These are phyloP conservation scores for Irpex sp. DNA, from an alignment of 1,284 basidiomycete genomes.

Conservation along the genomic window DNA sequence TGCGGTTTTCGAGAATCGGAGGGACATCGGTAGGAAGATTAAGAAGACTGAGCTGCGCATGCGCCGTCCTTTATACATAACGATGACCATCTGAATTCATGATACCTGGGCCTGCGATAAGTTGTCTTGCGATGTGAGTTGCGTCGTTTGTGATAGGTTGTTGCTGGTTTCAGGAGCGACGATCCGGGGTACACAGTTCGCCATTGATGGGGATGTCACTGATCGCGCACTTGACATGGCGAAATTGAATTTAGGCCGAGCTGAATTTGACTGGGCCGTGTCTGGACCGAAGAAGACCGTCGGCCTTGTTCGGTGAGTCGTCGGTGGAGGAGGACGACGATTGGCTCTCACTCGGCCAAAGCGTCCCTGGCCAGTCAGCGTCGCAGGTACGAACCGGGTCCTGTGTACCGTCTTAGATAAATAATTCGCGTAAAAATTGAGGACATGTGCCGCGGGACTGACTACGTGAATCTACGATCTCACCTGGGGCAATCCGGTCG, in stretches of 20 bases:
- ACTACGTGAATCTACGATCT: not conserved
- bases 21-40: not conserved
- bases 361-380: not conserved
- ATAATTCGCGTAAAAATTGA: not conserved
- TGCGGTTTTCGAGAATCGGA: not conserved
- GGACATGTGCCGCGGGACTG: not conserved
- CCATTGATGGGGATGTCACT: not conserved
- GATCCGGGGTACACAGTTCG: not conserved
- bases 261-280: not conserved
- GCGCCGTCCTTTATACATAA: not conserved
- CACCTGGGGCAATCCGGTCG: not conserved
- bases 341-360: not conserved
- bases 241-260: not conserved
- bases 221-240: not conserved
- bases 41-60: not conserved
- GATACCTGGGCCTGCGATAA: too few relatives aligned
- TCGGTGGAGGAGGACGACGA: not conserved
- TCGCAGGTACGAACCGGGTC: not conserved
- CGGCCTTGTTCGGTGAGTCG: constrained; percentile 4
- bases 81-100: not conserved
- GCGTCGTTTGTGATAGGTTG: not conserved
- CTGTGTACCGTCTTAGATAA: not conserved
- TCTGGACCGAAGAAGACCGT: not conserved
- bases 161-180: not conserved
- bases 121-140: not conserved